Evolutionary conservation across 2,329 filamentous ascomycete genomes (phyloP).

Genomic region (Trichoderma endophyticum): DNA sequence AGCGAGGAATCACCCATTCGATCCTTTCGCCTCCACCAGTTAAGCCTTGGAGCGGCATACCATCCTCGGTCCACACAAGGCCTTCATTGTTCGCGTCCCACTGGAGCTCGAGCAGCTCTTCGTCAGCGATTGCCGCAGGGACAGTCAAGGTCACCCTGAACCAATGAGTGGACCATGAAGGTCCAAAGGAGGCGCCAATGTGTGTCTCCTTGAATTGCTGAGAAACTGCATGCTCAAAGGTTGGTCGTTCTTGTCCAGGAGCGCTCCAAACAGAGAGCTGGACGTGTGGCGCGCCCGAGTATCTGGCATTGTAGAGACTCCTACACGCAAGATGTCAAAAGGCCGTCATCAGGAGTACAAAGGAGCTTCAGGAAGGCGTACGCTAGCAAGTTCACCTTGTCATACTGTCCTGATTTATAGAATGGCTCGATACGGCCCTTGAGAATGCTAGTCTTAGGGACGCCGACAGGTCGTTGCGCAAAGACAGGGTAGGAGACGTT

Average conservation of each 20-base stretch:
- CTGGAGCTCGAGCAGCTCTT: conserved; percentile 86
- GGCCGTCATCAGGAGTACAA: background rate
- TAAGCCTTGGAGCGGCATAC: conserved; percentile 85
- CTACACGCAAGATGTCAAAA: conserved; percentile 26
- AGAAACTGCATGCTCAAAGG: conserved; percentile 77
- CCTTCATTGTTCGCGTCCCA: conserved; percentile 96
- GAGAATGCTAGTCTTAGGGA: conserved; percentile 83
- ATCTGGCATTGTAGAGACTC: conserved; percentile 39
- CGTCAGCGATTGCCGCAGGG: conserved; percentile 67
- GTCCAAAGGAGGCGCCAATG: conserved; percentile 79
- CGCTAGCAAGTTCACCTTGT: conserved; percentile 69
- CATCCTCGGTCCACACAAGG: conserved; percentile 87
- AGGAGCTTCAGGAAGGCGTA: conserved; percentile 38
- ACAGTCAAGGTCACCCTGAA: conserved; percentile 81
- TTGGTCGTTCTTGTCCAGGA: conserved; percentile 73
- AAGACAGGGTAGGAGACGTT: conserved; percentile 51
- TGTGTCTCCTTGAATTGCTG: conserved; percentile 72
- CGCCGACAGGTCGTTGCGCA: conserved; percentile 59
- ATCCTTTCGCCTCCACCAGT: conserved; percentile 84
- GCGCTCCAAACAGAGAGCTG: conserved; percentile 85
- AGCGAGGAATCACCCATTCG: conserved; percentile 85
- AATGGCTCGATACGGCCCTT: conserved; percentile 79
- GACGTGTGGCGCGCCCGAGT: conserved; percentile 69
- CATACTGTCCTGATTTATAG: conserved; percentile 74
- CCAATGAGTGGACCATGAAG: conserved; percentile 98